Percentiles rank a stretch among this genome's conserved stretches.
phyloP scores from a whole-genome alignment of 208 protist species.

The Dictyostelium gargantuum region DNA sequence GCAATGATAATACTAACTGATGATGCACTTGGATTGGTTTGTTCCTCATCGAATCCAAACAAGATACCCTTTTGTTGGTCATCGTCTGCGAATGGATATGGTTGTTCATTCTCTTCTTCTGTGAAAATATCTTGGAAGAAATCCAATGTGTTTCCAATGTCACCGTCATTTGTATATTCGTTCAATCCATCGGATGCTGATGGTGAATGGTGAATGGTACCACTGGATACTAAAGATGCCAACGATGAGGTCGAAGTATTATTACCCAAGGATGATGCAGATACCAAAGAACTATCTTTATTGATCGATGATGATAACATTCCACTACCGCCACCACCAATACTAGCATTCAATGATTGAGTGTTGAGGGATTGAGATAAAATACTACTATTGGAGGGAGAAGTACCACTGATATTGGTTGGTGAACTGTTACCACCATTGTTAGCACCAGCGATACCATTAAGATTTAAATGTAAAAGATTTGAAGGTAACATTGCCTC shows the following conservation, averaged over 20 bases:
- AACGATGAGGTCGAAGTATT: constrained; percentile 17
- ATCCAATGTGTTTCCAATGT: neutral
- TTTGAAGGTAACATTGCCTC: constrained; percentile 7
- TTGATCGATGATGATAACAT: neutral
- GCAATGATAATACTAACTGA: constrained; percentile 3
- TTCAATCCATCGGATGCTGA: neutral
- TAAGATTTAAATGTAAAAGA: neutral
- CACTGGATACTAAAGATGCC: neutral
- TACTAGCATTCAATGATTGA: neutral
- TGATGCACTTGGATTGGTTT: neutral
- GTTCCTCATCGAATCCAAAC: constrained; percentile 43
- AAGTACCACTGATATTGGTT: neutral
- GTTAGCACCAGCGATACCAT: neutral
- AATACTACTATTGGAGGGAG: neutral
- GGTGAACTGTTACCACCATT: neutral
- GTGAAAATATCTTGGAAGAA: constrained; percentile 39
- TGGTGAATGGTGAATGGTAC: neutral
- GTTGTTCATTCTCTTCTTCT: constrained; percentile 41
- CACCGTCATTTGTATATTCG: neutral
- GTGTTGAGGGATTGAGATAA: neutral
- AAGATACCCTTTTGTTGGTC: constrained; percentile 40
- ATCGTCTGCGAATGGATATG: constrained; percentile 53
- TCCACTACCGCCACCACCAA: neutral
- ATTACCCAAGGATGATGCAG: neutral
- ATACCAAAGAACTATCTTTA: neutral